Evolutionary conservation across 2,329 filamentous ascomycete species (phyloP).

Genomic region (Talaromyces albobiverticillius): DNA sequence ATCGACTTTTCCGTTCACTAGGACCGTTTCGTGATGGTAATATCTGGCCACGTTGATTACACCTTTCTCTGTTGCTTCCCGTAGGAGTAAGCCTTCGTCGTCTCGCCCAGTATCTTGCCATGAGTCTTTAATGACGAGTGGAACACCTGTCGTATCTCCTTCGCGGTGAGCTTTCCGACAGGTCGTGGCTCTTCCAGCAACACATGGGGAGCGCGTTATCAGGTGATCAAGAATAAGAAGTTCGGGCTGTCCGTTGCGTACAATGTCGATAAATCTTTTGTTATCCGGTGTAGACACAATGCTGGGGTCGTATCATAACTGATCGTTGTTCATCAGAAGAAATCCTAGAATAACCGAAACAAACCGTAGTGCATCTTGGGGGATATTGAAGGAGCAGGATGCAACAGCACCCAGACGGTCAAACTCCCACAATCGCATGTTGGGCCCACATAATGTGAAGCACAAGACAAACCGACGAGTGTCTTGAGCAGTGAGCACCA

Average conservation of each 20-base stretch:
- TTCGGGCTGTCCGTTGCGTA: conserved; percentile 35
- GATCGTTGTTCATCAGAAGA: too few relatives aligned
- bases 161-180: conserved; percentile 46
- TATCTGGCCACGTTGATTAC: conserved; percentile 26
- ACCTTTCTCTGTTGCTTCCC: conserved; percentile 20
- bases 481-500: conserved; percentile 44
- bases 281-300: conserved; percentile 36
- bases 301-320: too few relatives aligned
- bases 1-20: conserved; percentile 18
- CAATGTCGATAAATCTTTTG: conserved; percentile 44
- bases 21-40: conserved; percentile 22
- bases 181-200: conserved; percentile 42
- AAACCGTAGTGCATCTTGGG: conserved; percentile 33
- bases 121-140: conserved; percentile 44
- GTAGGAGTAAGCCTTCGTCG: conserved; percentile 26
- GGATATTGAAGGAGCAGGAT: conserved; percentile 47
- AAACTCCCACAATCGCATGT: conserved; percentile 49
- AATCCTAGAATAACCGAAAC: too few relatives aligned
- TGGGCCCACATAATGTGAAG: conserved; percentile 47
- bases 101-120: conserved; percentile 28
- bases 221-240: conserved; percentile 39
- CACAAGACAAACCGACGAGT: conserved; percentile 47
- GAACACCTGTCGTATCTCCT: conserved; percentile 22
- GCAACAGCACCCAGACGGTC: conserved; percentile 47
- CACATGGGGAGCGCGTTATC: conserved; percentile 32